Base-by-base conservation (phyloP, 2,329 filamentous ascomycete species). In the Scopulariopsis brevicaulis region DNA sequence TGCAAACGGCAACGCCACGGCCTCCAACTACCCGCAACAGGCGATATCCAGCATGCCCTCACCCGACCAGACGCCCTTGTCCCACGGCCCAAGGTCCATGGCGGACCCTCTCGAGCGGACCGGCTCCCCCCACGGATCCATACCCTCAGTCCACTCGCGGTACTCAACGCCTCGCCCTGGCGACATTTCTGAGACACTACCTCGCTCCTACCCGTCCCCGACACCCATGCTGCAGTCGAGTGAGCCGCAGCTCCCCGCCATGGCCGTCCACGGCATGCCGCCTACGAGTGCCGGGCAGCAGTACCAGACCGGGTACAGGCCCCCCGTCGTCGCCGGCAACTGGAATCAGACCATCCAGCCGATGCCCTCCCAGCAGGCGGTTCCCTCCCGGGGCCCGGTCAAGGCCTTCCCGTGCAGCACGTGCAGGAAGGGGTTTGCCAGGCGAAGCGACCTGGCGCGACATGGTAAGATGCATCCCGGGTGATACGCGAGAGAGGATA, bases 361-460 rank as follows among this genome's bases (percentile, higher is more conserved):
- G 20, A 54, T 58, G 40, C 40, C 51, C 11, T 25, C 50, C 62
- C 64, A 59, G 57, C 61, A 63, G 37, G 67, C 68, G 53, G 69
- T 69, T 56, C 68, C 67, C 28, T 65, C 66, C 6, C 69, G 72
- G 56, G 69, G 70, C 20, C 72, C 77, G 1, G 66, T 71, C 12
- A 83, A 96, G 73, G 85, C 89, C 1, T 96, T 94, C 68, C 86
- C 90, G 24, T 99, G 94, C 74, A 88, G 85, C 62, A 93, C 88
- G 3, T 99, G 94, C 70, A 82, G 81, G 59, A 97, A 97, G 73
- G 88, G 87, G 25, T 99, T 99, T 70, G 94, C 94, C 56, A 80
- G 94, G 66, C 82, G 94, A 63, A 97, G 93, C 73, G 94, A 99
- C 74, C 83, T 97, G 56, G 90, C 92, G 62, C 84, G 94, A 66